Evolutionary conservation across 345 rosid genomes (phyloP), one percentile per base, ranked within the genome.

Genomic region (Bruguiera sexangula): DNA sequence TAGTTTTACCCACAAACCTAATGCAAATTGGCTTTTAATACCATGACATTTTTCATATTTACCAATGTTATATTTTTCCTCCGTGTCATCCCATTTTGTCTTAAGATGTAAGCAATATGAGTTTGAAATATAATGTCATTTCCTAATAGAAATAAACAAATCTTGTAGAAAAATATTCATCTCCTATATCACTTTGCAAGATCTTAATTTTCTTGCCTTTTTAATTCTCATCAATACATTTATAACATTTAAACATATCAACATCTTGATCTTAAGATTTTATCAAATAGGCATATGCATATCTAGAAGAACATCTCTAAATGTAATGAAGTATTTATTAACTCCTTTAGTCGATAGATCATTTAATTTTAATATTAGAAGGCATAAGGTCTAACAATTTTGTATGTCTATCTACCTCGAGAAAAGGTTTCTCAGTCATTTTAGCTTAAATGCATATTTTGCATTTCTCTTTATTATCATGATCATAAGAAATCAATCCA

Each of bases 1-100:
- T 24, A 24, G 24, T 24, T 24, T 24, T 24, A 24, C 24, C 24
- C 24, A 24, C 24, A 24, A 24, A 24, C 24, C 24, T 24, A 43
- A 6, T 34, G 66, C 30, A 63, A 39, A 6, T 57, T 6, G 1
- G 48, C 36, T 26, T 58, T 27, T 10, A 52, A 5, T 24, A 66
- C 3, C 46, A 66, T 50, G 5, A 10, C 46, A 66, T 72, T 71
- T 1, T 56, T 20, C 69, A 72, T 72, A 3, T 56, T 57, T 0
- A 63, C 46, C 7, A 72, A 53, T 0, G 19, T 63, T 32, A 7
- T 1, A 6, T 73, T 30, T 5, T 58, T 65, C 22, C 60, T 65
- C 65, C 65, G 5, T 0, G 24, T 34, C 7, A 58, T 21, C 0
- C 53, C 70, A 66, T 66, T 73, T 66, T 59, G 53, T 66, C 66